Percentiles rank a stretch among this genome's conserved stretches.
Conservation (phyloP, 176 grass and related monocot genomes). For the Poa pratensis region DNA sequence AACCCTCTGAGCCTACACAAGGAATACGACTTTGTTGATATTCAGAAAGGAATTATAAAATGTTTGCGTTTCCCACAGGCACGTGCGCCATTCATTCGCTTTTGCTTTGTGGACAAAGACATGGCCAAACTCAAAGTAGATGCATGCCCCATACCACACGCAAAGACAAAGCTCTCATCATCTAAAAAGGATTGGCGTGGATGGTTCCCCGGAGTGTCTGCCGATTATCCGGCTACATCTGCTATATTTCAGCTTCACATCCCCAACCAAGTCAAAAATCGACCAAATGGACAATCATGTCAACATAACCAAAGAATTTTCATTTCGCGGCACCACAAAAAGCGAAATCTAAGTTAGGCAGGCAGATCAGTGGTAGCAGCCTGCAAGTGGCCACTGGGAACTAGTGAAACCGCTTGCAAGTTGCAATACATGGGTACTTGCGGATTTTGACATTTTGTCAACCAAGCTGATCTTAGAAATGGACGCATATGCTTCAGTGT, state of each 20-base stretch:
- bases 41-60: background rate
- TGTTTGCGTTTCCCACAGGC: background rate
- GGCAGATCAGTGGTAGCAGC: background rate
- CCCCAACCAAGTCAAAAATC: background rate
- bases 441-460: background rate
- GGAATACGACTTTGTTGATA: background rate
- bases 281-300: background rate
- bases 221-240: background rate
- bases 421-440: background rate
- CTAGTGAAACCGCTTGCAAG: slow-evolving; percentile 22
- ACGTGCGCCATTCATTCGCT: background rate
- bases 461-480: slow-evolving; percentile 2
- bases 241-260: background rate
- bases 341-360: slow-evolving; percentile 5
- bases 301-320: background rate
- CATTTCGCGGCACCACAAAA: background rate
- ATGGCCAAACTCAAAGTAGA: background rate
- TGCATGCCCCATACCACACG: slow-evolving; percentile 13
- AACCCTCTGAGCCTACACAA: background rate
- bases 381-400: background rate
- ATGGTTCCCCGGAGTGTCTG: background rate
- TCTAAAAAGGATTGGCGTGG: background rate
- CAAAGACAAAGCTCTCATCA: slow-evolving; percentile 21
- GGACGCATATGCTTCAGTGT: background rate
- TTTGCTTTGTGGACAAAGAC: background rate